These are phyloP conservation scores for Syzygium grande DNA, from an alignment of 345 rosid species.

Conservation along the genomic window DNA sequence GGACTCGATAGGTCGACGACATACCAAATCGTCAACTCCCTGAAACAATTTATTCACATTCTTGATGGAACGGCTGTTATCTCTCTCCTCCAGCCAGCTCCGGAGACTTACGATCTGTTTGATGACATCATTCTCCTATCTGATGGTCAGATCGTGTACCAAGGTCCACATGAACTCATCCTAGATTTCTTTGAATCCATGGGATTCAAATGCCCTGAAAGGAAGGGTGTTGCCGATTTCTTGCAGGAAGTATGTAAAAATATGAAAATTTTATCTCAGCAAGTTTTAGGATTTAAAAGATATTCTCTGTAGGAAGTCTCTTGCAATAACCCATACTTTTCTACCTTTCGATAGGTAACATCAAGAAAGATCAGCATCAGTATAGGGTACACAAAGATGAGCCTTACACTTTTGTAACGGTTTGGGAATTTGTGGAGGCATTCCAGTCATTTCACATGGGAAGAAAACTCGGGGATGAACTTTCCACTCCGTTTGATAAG, in stretches of 20 bases:
- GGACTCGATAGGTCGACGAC: slow-evolving; percentile 78
- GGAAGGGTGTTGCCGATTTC: slow-evolving; percentile 78
- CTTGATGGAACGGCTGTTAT: slow-evolving; percentile 53
- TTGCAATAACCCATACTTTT: background rate
- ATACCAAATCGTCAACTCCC: slow-evolving; percentile 49
- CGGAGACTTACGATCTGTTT: slow-evolving; percentile 65
- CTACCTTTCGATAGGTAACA: slow-evolving; percentile 35
- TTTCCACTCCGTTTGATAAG: slow-evolving; percentile 37
- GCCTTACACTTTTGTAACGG: slow-evolving; percentile 45
- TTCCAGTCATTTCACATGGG: slow-evolving; percentile 33
- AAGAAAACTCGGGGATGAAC: slow-evolving; percentile 23
- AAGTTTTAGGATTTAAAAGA: background rate
- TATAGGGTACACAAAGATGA: slow-evolving; percentile 42
- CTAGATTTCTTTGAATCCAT: slow-evolving; percentile 45
- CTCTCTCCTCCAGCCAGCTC: slow-evolving; percentile 85
- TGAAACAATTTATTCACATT: slow-evolving; percentile 47
- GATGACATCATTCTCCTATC: slow-evolving; percentile 66
- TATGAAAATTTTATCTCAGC: background rate
- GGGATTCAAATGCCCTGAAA: slow-evolving; percentile 70
- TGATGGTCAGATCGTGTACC: slow-evolving; percentile 59
- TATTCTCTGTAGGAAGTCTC: background rate
- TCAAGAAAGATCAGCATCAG: slow-evolving; percentile 64
- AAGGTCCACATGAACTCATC: slow-evolving; percentile 53
- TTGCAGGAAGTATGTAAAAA: slow-evolving; percentile 56
- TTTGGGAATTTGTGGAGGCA: slow-evolving; percentile 44